These are phyloP conservation scores for Colletotrichum sp. DNA, from an alignment of 2,329 filamentous ascomycete genomes.

Conservation along the genomic window DNA sequence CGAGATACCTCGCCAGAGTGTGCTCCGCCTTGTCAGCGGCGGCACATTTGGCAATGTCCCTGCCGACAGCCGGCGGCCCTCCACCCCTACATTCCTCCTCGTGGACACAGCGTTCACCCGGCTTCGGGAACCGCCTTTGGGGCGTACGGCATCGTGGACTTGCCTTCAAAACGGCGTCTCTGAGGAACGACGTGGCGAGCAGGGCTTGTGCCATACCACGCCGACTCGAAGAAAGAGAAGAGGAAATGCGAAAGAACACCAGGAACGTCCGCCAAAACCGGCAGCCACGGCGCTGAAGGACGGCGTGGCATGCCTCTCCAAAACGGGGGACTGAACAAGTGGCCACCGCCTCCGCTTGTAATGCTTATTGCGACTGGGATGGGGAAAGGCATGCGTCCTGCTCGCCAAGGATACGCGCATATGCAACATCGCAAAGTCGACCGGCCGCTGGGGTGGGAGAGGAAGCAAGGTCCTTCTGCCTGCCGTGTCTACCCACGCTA, in stretches of 20 bases:
- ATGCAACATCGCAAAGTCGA: neutral
- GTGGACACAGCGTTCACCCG: neutral
- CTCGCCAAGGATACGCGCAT: neutral
- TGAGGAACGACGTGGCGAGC: neutral
- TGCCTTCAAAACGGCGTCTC: neutral
- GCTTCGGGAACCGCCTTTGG: neutral
- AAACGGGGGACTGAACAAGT: neutral
- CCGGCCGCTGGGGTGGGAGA: neutral
- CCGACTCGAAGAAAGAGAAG: neutral
- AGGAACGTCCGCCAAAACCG: neutral
- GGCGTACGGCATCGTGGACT: neutral
- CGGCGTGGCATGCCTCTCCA: neutral
- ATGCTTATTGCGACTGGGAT: neutral
- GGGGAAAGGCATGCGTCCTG: neutral
- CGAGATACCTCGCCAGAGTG: neutral
- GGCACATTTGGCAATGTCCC: neutral
- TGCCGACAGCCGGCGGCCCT: neutral
- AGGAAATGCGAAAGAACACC: neutral
- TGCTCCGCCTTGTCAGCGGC: neutral
- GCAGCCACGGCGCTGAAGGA: neutral
- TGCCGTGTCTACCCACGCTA: neutral
- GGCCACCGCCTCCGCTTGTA: neutral
- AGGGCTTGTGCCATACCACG: conserved; percentile 5
- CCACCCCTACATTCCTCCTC: neutral
- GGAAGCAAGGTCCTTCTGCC: neutral